Evolutionary conservation across 164 flowering plant species (phyloP).

Genomic region (Dillenia turbinata): DNA sequence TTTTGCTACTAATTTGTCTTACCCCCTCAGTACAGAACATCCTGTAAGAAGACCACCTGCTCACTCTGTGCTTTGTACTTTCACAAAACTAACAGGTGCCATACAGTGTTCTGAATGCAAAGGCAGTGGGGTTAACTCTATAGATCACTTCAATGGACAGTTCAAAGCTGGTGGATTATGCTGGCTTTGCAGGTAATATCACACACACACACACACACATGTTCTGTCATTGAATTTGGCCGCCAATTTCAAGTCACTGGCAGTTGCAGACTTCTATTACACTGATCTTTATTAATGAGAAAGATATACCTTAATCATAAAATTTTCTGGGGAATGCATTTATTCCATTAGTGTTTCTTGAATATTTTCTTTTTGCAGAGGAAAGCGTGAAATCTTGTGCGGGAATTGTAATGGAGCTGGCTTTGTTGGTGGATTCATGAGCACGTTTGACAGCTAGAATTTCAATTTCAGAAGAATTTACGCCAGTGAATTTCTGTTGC

Average conservation of each 20-base stretch:
- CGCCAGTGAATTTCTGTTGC: no score
- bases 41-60: no score
- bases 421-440: conserved; percentile 88
- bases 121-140: conserved; percentile 76
- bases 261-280: no score
- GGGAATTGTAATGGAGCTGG: conserved; percentile 97
- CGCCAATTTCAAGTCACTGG: no score
- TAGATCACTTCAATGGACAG: conserved; percentile 87
- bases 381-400: conserved; percentile 74
- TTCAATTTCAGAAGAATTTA: no score
- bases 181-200: conserved; percentile 89
- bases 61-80: no score
- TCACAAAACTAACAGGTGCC: conserved; percentile 41
- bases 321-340: conserved; percentile 1
- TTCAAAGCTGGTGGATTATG: conserved; percentile 86
- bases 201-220: not conserved
- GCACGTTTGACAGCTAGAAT: conserved; percentile 50
- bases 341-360: not conserved
- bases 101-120: conserved; percentile 63
- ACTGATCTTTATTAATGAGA: no score
- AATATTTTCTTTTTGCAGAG: conserved; percentile 44
- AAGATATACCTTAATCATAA: no score
- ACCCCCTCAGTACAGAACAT: not conserved
- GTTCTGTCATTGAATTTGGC: no score
- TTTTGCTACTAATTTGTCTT: not conserved